phyloP scores from a whole-genome alignment of 345 rosid genomes.

The Abelmoschus esculentus region DNA sequence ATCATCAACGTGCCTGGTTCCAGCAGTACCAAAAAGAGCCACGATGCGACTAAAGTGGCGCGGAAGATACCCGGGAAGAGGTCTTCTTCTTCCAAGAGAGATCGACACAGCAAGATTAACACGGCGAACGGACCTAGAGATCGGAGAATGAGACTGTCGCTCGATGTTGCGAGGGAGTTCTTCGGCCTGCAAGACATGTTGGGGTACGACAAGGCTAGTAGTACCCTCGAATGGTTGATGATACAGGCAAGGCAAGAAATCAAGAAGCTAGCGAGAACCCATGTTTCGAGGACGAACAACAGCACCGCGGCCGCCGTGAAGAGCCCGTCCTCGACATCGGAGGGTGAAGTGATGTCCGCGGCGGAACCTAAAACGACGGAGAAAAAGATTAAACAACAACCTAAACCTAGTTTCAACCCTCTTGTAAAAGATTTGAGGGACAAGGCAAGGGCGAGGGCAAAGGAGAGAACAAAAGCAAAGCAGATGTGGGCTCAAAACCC shows the following conservation, averaged over 20 bases:
- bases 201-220: constrained; percentile 73
- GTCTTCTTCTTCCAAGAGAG: constrained; percentile 33
- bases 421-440: constrained; percentile 44
- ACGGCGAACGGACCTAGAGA: constrained; percentile 83
- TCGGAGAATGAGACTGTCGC: constrained; percentile 76
- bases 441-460: constrained; percentile 5
- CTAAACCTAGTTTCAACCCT: constrained; percentile 18
- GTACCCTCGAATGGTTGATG: constrained; percentile 78
- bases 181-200: constrained; percentile 77
- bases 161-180: constrained; percentile 59
- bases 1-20: constrained; percentile 18
- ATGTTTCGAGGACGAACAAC: constrained; percentile 4
- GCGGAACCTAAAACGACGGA: constrained; percentile 17
- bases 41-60: neutral
- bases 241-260: constrained; percentile 51
- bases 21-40: neutral
- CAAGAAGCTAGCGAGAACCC: constrained; percentile 27
- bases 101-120: constrained; percentile 78
- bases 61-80: neutral
- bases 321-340: constrained; percentile 40
- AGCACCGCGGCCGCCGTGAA: neutral
- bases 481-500: neutral
- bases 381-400: constrained; percentile 17
- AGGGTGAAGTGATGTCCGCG: constrained; percentile 34
- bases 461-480: constrained; percentile 55